phyloP scores from a whole-genome alignment of 2,329 filamentous ascomycete species.

The Pyricularia pennisetigena region DNA sequence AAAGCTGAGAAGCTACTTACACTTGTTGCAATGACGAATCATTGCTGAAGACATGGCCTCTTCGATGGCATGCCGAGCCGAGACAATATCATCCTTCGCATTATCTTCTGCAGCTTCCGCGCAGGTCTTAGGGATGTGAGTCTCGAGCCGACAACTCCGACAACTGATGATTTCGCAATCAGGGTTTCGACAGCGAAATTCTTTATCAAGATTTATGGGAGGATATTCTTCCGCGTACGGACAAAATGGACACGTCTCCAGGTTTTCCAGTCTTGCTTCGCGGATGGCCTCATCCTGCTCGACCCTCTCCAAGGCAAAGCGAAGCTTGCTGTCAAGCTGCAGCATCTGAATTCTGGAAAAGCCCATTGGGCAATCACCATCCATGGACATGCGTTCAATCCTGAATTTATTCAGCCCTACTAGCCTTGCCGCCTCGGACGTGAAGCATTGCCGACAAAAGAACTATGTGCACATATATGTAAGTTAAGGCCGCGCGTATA shows the following conservation, averaged over 20 bases:
- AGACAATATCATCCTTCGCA: conserved; percentile 32
- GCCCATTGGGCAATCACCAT: conserved; percentile 47
- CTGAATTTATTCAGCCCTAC: conserved; percentile 61
- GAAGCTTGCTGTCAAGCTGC: conserved; percentile 48
- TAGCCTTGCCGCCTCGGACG: conserved; percentile 53
- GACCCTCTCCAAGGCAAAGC: conserved; percentile 56
- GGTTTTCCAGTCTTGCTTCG: conserved; percentile 59
- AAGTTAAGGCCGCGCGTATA: not conserved
- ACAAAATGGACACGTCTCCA: conserved; percentile 74
- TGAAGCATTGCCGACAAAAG: conserved; percentile 62
- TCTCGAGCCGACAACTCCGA: conserved; percentile 55
- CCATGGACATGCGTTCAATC: conserved; percentile 60
- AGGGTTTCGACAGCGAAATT: conserved; percentile 62
- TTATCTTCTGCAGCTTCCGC: conserved; percentile 50
- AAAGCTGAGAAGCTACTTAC: conserved; percentile 22
- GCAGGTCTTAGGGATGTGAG: conserved; percentile 65
- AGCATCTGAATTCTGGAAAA: conserved; percentile 48
- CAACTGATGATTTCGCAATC: conserved; percentile 57
- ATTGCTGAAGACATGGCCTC: conserved; percentile 77
- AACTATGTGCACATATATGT: conserved; percentile 22
- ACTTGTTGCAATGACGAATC: conserved; percentile 65
- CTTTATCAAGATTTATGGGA: conserved; percentile 55
- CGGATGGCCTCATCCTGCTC: conserved; percentile 62
- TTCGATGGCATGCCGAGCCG: conserved; percentile 59
- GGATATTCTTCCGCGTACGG: conserved; percentile 68